A percentile compares a stretch with the other conserved stretches of the same genome.
phyloP scores from a whole-genome alignment of 345 rosid genomes.

The Eucalyptus rudis region DNA sequence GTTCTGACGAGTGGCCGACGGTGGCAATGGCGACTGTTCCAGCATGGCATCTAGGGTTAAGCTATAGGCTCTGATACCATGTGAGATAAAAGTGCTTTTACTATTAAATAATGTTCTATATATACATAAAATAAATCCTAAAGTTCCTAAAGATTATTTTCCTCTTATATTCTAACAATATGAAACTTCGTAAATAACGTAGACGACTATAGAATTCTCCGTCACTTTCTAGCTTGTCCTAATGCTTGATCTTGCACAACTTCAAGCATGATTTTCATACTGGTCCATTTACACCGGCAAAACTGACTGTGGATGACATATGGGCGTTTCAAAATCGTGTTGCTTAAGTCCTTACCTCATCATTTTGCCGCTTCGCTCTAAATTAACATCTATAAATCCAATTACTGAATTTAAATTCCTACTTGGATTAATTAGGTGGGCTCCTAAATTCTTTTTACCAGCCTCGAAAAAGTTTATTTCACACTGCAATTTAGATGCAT shows the following conservation, averaged over 20 bases:
- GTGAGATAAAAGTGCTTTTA: no score
- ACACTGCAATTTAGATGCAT: background rate
- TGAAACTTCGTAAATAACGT: background rate
- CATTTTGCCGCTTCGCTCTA: background rate
- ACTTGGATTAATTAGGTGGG: background rate
- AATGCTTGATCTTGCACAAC: background rate
- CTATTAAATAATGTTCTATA: no score
- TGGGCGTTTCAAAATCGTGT: background rate
- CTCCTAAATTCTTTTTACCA: background rate
- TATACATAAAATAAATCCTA: no score
- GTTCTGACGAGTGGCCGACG: accelerated
- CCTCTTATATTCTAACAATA: no score
- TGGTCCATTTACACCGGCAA: background rate
- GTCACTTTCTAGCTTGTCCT: background rate
- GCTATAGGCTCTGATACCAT: accelerated
- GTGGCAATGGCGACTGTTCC: accelerated
- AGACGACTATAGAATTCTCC: background rate
- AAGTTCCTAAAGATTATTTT: no score
- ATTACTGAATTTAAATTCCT: background rate
- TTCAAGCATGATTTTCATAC: background rate
- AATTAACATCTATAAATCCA: background rate
- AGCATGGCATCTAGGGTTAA: accelerated
- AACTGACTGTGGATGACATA: background rate
- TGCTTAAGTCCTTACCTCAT: background rate
- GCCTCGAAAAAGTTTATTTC: background rate